Evolutionary conservation across 768 basidiomycete species (phyloP).

Genomic region (Leccinellum rugosiceps): DNA sequence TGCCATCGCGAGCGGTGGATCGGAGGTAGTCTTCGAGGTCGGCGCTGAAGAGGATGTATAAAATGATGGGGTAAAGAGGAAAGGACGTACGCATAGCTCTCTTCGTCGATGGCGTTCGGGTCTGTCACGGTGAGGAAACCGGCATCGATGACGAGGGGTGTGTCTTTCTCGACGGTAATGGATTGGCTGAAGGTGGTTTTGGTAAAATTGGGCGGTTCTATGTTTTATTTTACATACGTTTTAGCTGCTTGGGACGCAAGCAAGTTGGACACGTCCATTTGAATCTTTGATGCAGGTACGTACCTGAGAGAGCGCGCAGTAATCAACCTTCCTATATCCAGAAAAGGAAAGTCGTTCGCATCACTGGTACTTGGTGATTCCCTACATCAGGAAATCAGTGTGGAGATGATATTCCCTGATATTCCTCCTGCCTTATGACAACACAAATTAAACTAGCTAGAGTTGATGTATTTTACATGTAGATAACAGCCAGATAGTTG

Average conservation of each 20-base stretch:
- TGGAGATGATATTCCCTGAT: no score
- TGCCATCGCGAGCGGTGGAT: slow-evolving; percentile 74
- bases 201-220: neutral
- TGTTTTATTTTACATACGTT: neutral
- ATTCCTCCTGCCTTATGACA: no score
- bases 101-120: slow-evolving; percentile 79
- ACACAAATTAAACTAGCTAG: no score
- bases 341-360: no score
- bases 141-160: slow-evolving; percentile 17
- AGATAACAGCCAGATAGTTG: no score
- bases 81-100: slow-evolving; percentile 71
- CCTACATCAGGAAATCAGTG: no score
- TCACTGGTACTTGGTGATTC: no score
- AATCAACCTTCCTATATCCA: no score
- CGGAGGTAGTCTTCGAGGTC: slow-evolving; percentile 81
- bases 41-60: slow-evolving; percentile 43
- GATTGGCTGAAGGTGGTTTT: neutral
- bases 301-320: neutral
- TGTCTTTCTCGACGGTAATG: neutral
- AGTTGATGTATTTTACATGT: no score
- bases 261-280: neutral
- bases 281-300: neutral
- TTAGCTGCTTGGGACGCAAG: neutral
- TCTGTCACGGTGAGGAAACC: slow-evolving; percentile 87
- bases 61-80: neutral